phyloP scores from a whole-genome alignment of 345 rosid species.

The Rhizophora apiculata region DNA sequence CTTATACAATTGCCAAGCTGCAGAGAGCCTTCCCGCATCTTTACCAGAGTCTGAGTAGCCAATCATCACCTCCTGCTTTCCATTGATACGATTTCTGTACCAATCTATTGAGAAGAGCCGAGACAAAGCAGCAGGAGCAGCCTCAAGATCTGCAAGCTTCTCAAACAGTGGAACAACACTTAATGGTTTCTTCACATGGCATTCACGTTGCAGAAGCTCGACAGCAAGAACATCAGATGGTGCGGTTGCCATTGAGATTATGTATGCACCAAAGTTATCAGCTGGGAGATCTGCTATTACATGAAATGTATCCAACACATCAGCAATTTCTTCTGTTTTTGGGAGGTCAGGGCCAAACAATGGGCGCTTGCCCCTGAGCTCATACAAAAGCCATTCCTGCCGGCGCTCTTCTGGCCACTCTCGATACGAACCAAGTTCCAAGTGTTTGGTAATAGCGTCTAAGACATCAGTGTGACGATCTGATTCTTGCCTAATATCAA shows the following conservation, averaged over 20 bases:
- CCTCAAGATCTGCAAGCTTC: conserved; percentile 93
- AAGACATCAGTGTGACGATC: conserved; percentile 94
- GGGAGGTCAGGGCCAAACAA: conserved; percentile 89
- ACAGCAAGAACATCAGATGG: conserved; percentile 95
- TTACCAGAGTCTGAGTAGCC: conserved; percentile 99
- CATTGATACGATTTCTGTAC: conserved; percentile 84
- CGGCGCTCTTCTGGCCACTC: conserved; percentile 84
- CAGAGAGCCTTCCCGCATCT: conserved; percentile 94
- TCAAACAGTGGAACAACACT: conserved; percentile 96
- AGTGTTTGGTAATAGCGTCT: conserved; percentile 82
- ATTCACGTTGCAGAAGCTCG: conserved; percentile 89
- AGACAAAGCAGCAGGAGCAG: conserved; percentile 93
- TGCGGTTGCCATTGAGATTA: conserved; percentile 98
- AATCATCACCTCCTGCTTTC: conserved; percentile 98
- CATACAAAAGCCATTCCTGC: conserved; percentile 92
- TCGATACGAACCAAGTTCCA: conserved; percentile 77
- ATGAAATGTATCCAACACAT: conserved; percentile 78
- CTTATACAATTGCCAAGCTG: conserved; percentile 97
- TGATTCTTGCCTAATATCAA: conserved; percentile 96
- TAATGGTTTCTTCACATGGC: conserved; percentile 78
- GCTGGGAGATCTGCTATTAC: conserved; percentile 82
- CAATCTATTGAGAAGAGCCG: conserved; percentile 90
- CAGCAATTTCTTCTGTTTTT: conserved; percentile 83
- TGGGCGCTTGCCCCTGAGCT: conserved; percentile 87
- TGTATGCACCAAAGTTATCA: conserved; percentile 93